A percentile compares a stretch with the other conserved stretches of the same genome.
Evolutionary conservation across 2,329 filamentous ascomycete species (phyloP).

Genomic region (Penicillium sp.): DNA sequence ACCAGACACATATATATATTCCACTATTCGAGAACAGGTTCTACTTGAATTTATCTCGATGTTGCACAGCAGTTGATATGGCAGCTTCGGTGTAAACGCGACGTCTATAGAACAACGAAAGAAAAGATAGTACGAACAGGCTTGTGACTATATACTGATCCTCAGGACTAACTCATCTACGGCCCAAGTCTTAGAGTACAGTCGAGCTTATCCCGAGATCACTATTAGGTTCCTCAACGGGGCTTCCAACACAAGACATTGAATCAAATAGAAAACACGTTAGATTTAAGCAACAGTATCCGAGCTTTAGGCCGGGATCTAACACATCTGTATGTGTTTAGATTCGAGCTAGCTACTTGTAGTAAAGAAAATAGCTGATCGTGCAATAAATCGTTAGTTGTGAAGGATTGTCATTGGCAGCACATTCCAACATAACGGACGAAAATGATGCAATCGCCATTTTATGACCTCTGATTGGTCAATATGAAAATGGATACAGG

Average conservation of each 20-base stretch:
- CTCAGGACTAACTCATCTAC: neutral
- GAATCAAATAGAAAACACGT: neutral
- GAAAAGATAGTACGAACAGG: neutral
- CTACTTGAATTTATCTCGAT: neutral
- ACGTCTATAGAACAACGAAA: too few species aligned
- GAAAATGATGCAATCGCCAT: slow-evolving; percentile 19
- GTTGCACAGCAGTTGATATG: neutral
- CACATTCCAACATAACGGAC: slow-evolving; percentile 14
- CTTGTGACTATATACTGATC: neutral
- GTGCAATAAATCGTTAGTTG: neutral
- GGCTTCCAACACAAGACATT: neutral
- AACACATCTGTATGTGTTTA: neutral
- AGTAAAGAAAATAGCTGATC: neutral
- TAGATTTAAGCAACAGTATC: neutral
- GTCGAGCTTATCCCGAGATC: neutral
- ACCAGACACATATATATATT: neutral
- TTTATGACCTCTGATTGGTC: slow-evolving; percentile 13
- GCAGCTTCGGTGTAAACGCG: neutral
- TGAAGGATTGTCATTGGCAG: slow-evolving; percentile 12
- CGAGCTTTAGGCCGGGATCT: neutral
- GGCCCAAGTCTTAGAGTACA: neutral
- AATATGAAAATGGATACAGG: neutral
- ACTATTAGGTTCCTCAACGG: neutral
- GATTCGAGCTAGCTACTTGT: neutral
- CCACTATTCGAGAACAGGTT: neutral